Percentiles rank a stretch among this genome's conserved stretches.
Evolutionary conservation across 306 rosid species (phyloP).

Genomic region (Castanopsis chinensis): DNA sequence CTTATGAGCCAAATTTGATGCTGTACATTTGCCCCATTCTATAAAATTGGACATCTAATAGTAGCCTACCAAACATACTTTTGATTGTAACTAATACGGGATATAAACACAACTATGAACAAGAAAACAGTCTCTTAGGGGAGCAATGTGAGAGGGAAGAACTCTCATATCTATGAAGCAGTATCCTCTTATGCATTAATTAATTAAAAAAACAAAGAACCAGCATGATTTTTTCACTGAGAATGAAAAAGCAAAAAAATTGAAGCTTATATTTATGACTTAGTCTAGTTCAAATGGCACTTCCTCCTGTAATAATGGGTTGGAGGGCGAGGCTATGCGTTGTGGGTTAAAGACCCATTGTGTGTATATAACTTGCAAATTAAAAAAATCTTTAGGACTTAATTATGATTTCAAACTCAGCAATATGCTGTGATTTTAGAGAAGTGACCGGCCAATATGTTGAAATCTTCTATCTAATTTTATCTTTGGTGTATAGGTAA

Average conservation of each 20-base stretch:
- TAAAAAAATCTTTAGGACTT: neutral
- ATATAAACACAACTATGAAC: neutral
- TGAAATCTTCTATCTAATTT: constrained; percentile 8
- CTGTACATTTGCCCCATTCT: constrained; percentile 2
- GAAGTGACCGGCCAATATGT: neutral
- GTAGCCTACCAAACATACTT: neutral
- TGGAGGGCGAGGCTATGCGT: too few relatives aligned
- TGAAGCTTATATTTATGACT: neutral
- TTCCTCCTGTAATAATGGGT: too few relatives aligned
- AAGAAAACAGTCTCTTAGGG: neutral
- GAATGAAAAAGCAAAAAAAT: neutral
- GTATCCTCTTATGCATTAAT: neutral
- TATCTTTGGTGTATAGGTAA: constrained; percentile 49
- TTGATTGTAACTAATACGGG: neutral
- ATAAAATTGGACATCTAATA: constrained; percentile 5
- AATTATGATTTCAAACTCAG: neutral
- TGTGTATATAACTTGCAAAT: too few relatives aligned
- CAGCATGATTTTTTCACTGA: neutral
- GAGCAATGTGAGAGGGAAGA: neutral
- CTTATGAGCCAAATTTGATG: neutral
- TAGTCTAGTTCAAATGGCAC: too few relatives aligned
- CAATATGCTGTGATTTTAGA: constrained; percentile 16
- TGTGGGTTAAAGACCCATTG: too few relatives aligned
- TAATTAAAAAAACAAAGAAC: neutral
- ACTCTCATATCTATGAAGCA: neutral